Evolutionary conservation across 768 basidiomycete genomes (phyloP).

Genomic region (Mycena leptocephala): DNA sequence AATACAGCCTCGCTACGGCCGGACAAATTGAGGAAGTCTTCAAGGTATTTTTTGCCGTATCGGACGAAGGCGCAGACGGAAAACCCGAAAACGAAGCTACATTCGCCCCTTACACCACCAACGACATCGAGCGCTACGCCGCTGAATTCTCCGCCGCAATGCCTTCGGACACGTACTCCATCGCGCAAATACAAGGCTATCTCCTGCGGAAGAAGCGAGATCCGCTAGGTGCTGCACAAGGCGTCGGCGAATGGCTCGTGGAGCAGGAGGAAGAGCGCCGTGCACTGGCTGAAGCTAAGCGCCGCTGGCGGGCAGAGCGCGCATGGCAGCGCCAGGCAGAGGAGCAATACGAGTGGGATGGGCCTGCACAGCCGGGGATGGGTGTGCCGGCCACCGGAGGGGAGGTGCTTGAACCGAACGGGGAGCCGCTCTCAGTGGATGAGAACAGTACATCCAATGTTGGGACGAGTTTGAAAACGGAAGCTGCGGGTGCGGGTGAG

Average conservation of each 20-base stretch:
- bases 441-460: too few species aligned
- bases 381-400: neutral
- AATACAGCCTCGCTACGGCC: constrained; percentile 25
- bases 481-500: too few species aligned
- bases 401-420: too few species aligned
- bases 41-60: constrained; percentile 20
- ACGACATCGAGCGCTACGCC: neutral
- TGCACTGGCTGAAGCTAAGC: neutral
- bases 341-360: neutral
- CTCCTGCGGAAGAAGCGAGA: constrained; percentile 41
- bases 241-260: constrained; percentile 45
- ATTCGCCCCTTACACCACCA: neutral
- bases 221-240: constrained; percentile 7
- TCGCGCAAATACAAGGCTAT: constrained; percentile 57
- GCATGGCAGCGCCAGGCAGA: neutral
- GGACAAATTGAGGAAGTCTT: constrained; percentile 26
- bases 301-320: neutral
- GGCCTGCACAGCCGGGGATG: neutral
- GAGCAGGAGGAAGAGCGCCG: constrained; percentile 31
- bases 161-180: constrained; percentile 47
- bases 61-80: neutral
- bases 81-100: neutral
- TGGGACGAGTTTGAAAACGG: too few species aligned
- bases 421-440: too few species aligned
- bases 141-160: constrained; percentile 30